phyloP scores from a whole-genome alignment of 441 rosid species.

The Populus hybrid region DNA sequence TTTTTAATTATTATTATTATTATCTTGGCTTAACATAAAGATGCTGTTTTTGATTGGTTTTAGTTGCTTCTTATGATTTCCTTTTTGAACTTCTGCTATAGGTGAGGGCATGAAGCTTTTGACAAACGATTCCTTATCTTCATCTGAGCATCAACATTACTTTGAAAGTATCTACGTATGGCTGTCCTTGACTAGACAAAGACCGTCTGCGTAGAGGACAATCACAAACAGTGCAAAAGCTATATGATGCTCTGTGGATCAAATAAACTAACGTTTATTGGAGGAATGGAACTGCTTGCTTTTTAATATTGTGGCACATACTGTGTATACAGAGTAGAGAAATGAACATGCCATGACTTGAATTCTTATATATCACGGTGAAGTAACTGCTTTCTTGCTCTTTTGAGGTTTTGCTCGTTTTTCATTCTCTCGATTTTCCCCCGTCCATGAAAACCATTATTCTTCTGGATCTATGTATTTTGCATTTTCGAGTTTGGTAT shows the following conservation, averaged over 20 bases:
- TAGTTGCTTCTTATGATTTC: constrained; percentile 16
- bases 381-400: background rate
- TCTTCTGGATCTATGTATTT: background rate
- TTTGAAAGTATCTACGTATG: constrained; percentile 9
- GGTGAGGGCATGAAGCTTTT: constrained; percentile 41
- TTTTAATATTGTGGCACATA: too few species aligned
- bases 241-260: constrained; percentile 34
- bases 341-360: constrained; percentile 10
- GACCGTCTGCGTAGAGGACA: constrained; percentile 22
- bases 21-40: background rate
- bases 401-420: background rate
- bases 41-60: constrained; percentile 28
- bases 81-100: constrained; percentile 23
- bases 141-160: constrained; percentile 23
- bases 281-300: background rate
- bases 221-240: constrained; percentile 34
- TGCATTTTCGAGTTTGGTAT: background rate
- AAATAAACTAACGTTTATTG: constrained; percentile 10
- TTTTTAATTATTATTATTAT: too few species aligned
- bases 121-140: constrained; percentile 46
- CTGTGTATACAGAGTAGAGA: too few species aligned
- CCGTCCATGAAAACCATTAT: background rate
- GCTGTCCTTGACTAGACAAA: constrained; percentile 1
- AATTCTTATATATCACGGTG: constrained; percentile 11
- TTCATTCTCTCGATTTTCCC: background rate